Base-by-base conservation (phyloP, 169 alveolate genomes). In the Plasmodium gonderi region DNA sequence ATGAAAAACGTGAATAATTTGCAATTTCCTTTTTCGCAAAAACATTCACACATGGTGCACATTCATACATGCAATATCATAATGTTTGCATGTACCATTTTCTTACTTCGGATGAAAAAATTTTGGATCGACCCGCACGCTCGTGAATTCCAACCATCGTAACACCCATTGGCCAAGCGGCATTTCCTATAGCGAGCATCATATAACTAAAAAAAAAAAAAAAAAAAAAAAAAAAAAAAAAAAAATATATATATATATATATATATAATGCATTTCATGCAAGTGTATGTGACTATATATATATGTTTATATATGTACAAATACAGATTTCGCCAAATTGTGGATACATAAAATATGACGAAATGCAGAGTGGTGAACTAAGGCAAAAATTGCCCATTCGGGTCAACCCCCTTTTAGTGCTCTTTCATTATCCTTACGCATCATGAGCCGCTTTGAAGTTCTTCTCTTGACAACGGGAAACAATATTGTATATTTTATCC, bases 131-230 rank as follows among this genome's bases (percentile, higher is more conserved):
- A 33, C 99, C 99, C 40, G 99, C 97, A 79, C 99, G 94, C 92
- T 97, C 99, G 94, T 98, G 99, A 40, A 98, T 98, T 40, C 99
- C 99, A 65, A 98, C 99, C 98, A 97, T 97, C 47, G 99, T 97
- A 17, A 98, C 98, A 9, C 99, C 99, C 98, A 95, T 95, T 26
- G 99, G 99, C 99, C 99, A 98, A 5, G 99, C 98, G n/a, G 99
- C 99, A 94, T 97, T 97, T 14, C 99, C 99, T 49, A 98, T 98
- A 74, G 99, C 98, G 47, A 98, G 98, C 33, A 96, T 94, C 91
- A 97, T 94, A 94, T 97, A 95, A 38, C 96, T 95, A n/a, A 76
- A 76, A 31, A 96, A 94, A 90, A 97, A 92, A 87, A 91, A 94
- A 79, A 90, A 95, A 8, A 54, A 54, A 54, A 5, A 54, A 14